Evolutionary conservation across 495 filamentous ascomycete genomes (phyloP), one percentile per base, ranked within the genome.

Genomic region (Arthonia radiata): DNA sequence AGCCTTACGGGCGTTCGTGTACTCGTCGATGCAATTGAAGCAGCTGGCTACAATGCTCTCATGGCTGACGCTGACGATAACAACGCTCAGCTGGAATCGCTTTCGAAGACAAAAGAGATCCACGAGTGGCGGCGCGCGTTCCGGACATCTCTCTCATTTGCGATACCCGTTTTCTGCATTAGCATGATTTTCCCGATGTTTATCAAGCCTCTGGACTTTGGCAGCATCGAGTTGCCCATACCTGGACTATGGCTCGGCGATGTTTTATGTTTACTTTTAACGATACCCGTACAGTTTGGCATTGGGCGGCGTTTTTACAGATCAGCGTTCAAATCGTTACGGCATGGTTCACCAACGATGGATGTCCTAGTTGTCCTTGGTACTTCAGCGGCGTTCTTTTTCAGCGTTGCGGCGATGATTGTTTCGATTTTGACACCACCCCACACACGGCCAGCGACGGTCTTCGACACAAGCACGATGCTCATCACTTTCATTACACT

Each of bases 381-480:
- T 7, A 99, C 89, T 11, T 91, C 80, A 0, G 73, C 82, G n/a
- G 86, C 86, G 2, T 97, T 93, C 56, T 91, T 94, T 47, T 99
- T 93, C 51, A 93, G 83, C 43, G 49, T 78, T 35, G 67, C 74
- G 23, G 72, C 80, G 7, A 94, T 99, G 81, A 9, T 67, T 8
- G 68, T 93, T 17, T 79, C 79, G 4, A 39, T 94, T 13, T 25
- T 73, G 2, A 52, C 58, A 17, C 48, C 57, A 5, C 69, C 76
- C 3, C 81, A 93, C 38, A 59, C 54, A 5, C 60, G 70, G 13
- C 86, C 86, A 2, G 67, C 63, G 29, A 92, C 77, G 4, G 72
- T 94, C 3, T 99, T 94, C 35, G 86, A 99, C 37, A 99, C 86
- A 0, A 91, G 81, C 44, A 93, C 80, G 13, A 99, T 94, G 89